A percentile compares a stretch with the other conserved stretches of the same genome.
These are phyloP conservation scores for Penicillium sp. DNA, from an alignment of 2,329 filamentous ascomycete genomes.

Conservation along the genomic window DNA sequence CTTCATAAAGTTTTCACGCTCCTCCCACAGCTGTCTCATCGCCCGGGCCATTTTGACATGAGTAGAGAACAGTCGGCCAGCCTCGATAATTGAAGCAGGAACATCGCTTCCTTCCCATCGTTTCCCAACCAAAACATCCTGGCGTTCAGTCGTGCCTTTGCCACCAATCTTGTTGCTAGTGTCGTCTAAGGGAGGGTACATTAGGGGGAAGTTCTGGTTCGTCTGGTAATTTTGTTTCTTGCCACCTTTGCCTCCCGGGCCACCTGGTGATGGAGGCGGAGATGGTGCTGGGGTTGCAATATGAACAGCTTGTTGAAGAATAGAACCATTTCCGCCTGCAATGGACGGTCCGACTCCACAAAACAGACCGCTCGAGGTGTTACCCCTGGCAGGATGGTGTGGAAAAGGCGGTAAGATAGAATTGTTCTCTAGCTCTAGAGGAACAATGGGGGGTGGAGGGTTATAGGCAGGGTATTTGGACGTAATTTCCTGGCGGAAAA, in stretches of 20 bases:
- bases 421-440: slow-evolving; percentile 85
- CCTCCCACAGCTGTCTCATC: slow-evolving; percentile 92
- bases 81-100: slow-evolving; percentile 90
- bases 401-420: slow-evolving; percentile 84
- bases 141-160: slow-evolving; percentile 77
- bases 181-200: slow-evolving; percentile 90
- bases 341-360: slow-evolving; percentile 53
- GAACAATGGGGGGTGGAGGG: slow-evolving; percentile 78
- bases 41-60: slow-evolving; percentile 89
- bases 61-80: slow-evolving; percentile 85
- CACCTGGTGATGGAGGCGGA: slow-evolving; percentile 87
- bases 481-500: slow-evolving; percentile 93
- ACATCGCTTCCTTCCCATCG: slow-evolving; percentile 92
- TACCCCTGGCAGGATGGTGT: slow-evolving; percentile 67
- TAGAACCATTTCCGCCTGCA: slow-evolving; percentile 59
- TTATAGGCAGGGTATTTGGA: slow-evolving; percentile 98
- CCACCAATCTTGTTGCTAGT: slow-evolving; percentile 87
- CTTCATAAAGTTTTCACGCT: slow-evolving; percentile 85
- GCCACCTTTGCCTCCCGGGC: slow-evolving; percentile 78
- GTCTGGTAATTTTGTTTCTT: slow-evolving; percentile 99
- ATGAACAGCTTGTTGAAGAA: slow-evolving; percentile 92
- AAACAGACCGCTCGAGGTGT: slow-evolving; percentile 62
- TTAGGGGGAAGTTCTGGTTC: slow-evolving; percentile 96
- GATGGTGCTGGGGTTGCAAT: slow-evolving; percentile 98
- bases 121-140: slow-evolving; percentile 76